Base-by-base conservation (phyloP, 2,329 filamentous ascomycete genomes). In the Biscogniauxia marginata region DNA sequence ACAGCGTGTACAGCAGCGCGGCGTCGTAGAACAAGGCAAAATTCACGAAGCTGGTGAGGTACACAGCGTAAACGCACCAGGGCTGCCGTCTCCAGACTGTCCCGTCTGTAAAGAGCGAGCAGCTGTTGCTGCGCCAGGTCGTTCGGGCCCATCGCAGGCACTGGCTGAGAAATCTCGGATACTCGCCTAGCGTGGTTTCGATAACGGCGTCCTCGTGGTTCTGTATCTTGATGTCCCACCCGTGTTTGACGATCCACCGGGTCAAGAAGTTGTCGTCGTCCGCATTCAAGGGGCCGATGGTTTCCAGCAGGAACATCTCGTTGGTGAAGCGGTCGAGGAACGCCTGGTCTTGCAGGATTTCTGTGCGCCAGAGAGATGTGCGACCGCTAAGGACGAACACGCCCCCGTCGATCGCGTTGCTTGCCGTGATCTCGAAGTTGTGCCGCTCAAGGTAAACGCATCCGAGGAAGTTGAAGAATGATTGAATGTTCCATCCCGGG, bases 211-310 rank as follows among this genome's bases (percentile, higher is more conserved):
- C 75, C 0, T 72, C 62, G 4, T 75, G 74, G 55, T 79, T 77
- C 64, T 88, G 84, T 50, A 87, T 79, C 47, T 76, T 74, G 56
- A 86, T 78, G 7, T 76, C 72, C 75, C 77, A 84, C n/a, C 75
- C 76, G 5, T 77, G 67, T 8, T 71, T 71, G 45, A 83, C 76
- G 5, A 79, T 73, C 58, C 77, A 83, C 9, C 84, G 74, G 0
- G 84, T 87, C 34, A 83, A 72, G 62, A 79, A 86, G 67, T 87
- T 87, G 71, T 88, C 84, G 56, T 87, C 84, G 58, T 87, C 84
- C 0, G 75, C 73, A 19, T 79, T 77, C 1, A 85, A 67, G 0
- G 79, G 79, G 0, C 75, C 75, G 0, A 78, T 70, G 0, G 67
- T 47, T 0, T 73, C 71, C 21, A 79, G 76, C 55, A 79, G 75